Conservation (phyloP, 768 basidiomycete genomes). For the Termitomyces sp. region DNA sequence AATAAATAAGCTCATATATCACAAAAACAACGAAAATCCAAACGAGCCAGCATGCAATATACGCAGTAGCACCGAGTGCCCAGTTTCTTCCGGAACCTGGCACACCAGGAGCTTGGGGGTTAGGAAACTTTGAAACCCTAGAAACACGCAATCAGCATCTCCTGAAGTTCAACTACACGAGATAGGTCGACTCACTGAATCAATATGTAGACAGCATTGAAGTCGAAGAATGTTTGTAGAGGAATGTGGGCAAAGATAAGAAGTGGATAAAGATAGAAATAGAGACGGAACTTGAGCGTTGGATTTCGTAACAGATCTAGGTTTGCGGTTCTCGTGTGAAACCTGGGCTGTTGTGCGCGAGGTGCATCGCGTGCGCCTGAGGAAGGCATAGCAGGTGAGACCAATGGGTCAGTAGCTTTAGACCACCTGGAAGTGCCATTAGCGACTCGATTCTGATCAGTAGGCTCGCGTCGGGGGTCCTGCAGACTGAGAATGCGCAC, state of each 20-base stretch:
- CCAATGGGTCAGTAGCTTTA: conserved; percentile 40
- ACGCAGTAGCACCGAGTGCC: conserved; percentile 79
- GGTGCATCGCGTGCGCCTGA: conserved; percentile 26
- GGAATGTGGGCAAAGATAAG: conserved; percentile 68
- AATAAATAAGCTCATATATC: conserved; percentile 74
- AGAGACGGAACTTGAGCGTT: conserved; percentile 44
- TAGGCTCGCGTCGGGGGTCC: conserved; percentile 44
- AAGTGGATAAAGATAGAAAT: conserved; percentile 68
- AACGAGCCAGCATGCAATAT: conserved; percentile 73
- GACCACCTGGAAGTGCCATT: conserved; percentile 52
- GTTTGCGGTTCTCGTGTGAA: conserved; percentile 63
- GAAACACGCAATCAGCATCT: neutral
- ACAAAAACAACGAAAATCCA: conserved; percentile 72
- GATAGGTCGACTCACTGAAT: conserved; percentile 59
- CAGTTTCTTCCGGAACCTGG: conserved; percentile 73
- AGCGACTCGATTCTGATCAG: conserved; percentile 42
- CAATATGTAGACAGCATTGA: conserved; percentile 81
- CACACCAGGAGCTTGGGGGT: conserved; percentile 61
- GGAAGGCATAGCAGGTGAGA: conserved; percentile 36
- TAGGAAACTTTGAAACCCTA: conserved; percentile 74
- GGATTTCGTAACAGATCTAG: conserved; percentile 64
- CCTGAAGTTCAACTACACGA: conserved; percentile 1
- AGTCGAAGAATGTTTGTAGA: conserved; percentile 83
- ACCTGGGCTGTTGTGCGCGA: conserved; percentile 51
- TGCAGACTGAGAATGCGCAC: conserved; percentile 76